These are phyloP conservation scores for Pseudocercospora macadamiae DNA, from an alignment of 2,329 filamentous ascomycete species.

Conservation along the genomic window DNA sequence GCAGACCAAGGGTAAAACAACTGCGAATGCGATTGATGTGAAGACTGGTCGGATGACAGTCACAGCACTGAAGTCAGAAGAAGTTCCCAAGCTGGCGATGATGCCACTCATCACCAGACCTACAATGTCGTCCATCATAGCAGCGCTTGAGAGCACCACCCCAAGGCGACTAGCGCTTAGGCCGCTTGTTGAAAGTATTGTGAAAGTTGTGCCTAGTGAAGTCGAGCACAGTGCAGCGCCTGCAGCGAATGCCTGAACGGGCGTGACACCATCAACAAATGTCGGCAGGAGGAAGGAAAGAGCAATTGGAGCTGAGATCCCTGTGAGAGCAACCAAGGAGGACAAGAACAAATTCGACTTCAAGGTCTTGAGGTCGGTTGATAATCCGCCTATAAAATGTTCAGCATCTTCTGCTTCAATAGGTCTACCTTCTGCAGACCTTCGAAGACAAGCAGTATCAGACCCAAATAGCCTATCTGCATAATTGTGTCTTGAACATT, in stretches of 20 bases:
- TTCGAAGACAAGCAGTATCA: conserved; percentile 74
- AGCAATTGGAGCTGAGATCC: conserved; percentile 65
- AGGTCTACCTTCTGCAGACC: conserved; percentile 43
- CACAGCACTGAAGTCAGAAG: conserved; percentile 40
- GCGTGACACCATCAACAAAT: conserved; percentile 53
- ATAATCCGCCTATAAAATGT: conserved; percentile 57
- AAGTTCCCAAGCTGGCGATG: conserved; percentile 65
- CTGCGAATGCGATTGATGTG: conserved; percentile 56
- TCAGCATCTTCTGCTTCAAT: conserved; percentile 2
- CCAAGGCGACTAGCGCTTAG: conserved; percentile 60
- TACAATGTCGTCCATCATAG: conserved; percentile 81
- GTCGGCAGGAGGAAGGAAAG: conserved; percentile 64
- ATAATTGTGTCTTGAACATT: conserved; percentile 60
- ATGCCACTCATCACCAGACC: conserved; percentile 78
- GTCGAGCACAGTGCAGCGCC: conserved; percentile 76
- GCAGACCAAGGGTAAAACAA: conserved; percentile 53
- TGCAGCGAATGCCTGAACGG: conserved; percentile 69
- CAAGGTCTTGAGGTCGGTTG: conserved; percentile 57
- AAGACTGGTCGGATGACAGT: conserved; percentile 56
- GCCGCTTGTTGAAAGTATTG: conserved; percentile 64
- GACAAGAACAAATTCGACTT: conserved; percentile 65
- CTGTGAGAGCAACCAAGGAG: conserved; percentile 64
- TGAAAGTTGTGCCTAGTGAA: conserved; percentile 71
- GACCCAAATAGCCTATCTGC: conserved; percentile 71
- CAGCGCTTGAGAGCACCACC: conserved; percentile 69